phyloP scores from a whole-genome alignment of 2,329 filamentous ascomycete species.

The Chaetomiaceae sp. region DNA sequence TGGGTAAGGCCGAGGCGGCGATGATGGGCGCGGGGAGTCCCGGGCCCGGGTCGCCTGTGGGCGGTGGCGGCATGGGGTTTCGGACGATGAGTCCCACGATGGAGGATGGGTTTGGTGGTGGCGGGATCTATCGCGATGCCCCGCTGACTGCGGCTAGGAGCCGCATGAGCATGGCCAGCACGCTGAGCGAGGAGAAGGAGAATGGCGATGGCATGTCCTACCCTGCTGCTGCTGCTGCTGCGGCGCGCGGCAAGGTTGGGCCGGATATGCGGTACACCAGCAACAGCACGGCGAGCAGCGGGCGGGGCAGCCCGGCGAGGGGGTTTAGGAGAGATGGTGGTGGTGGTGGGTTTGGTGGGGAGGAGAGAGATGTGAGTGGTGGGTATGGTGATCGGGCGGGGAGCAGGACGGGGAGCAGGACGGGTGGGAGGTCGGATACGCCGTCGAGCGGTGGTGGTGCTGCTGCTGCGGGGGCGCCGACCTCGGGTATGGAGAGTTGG shows the following conservation, averaged over 20 bases:
- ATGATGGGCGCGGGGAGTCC: conserved; percentile 26
- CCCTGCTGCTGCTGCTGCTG: no score
- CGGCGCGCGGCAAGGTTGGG: conserved; percentile 47
- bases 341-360: conserved; percentile 24
- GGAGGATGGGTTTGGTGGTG: no score
- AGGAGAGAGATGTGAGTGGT: no score
- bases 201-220: conserved; percentile 49
- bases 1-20: conserved; percentile 54
- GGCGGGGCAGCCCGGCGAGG: conserved; percentile 53
- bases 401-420: conserved; percentile 21
- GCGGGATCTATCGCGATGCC: conserved; percentile 53
- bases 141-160: conserved; percentile 36
- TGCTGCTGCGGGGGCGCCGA: no score
- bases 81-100: conserved; percentile 45
- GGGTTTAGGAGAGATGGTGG: conserved; percentile 39
- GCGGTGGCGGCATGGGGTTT: conserved; percentile 25
- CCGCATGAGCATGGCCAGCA: conserved; percentile 58
- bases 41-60: conserved; percentile 28
- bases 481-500: conserved; percentile 80
- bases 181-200: conserved; percentile 70
- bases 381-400: conserved; percentile 16
- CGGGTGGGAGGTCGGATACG: conserved; percentile 15
- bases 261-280: conserved; percentile 48
- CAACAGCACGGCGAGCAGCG: conserved; percentile 47
- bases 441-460: no score